Percentiles rank a stretch among this genome's conserved stretches.
Conservation (phyloP, 2,329 filamentous ascomycete species). For the Cadophora malorum region DNA sequence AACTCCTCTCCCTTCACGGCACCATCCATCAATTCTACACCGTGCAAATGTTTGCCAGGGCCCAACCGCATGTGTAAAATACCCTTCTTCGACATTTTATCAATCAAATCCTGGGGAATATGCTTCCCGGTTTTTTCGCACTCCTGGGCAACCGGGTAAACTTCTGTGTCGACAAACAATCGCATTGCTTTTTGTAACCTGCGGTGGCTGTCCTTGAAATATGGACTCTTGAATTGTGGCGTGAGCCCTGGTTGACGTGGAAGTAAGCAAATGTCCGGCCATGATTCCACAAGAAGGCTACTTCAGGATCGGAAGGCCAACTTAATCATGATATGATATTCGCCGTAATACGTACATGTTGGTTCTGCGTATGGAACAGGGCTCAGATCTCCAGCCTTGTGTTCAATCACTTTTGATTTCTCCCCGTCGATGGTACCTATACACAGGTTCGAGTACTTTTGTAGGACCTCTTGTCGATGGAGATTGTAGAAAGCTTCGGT, state of each 20-base stretch:
- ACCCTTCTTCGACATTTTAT: constrained; percentile 76
- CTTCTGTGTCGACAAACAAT: constrained; percentile 73
- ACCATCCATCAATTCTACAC: constrained; percentile 70
- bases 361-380: constrained; percentile 85
- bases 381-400: constrained; percentile 73
- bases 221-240: constrained; percentile 77
- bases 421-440: constrained; percentile 80
- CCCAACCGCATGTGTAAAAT: constrained; percentile 84
- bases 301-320: background rate
- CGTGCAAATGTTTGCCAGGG: constrained; percentile 81
- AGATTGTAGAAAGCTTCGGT: constrained; percentile 90
- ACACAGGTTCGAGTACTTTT: constrained; percentile 77
- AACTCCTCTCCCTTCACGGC: constrained; percentile 80
- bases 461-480: constrained; percentile 86
- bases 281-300: background rate
- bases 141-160: constrained; percentile 76
- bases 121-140: constrained; percentile 77
- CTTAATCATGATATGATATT: too few relatives aligned
- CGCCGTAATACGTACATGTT: constrained; percentile 47
- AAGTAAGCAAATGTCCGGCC: background rate
- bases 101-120: constrained; percentile 74
- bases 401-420: constrained; percentile 74
- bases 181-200: constrained; percentile 72
- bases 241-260: constrained; percentile 67
- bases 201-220: constrained; percentile 78